Evolutionary conservation across 2,329 filamentous ascomycete species (phyloP), one percentile per base, ranked within the genome.

Genomic region (Fonsecaea pedrosoi): DNA sequence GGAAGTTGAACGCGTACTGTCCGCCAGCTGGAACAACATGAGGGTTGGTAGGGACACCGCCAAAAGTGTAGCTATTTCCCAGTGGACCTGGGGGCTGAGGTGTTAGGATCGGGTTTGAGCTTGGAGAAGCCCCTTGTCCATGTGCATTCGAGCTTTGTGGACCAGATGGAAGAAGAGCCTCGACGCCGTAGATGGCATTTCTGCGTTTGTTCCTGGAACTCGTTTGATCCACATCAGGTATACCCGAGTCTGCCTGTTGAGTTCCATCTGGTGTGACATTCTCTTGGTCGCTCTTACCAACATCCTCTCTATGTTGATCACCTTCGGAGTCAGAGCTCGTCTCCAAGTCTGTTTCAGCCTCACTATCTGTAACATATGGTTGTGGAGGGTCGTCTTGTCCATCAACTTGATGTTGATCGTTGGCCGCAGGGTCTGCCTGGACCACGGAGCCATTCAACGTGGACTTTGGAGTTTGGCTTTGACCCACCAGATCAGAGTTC

Each of bases 141-240:
- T 60, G 21, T 15, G 32, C 18, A 7, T 60, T 38, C 38, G 45
- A n/a, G n/a, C 40, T 42, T 13, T n/a, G 3, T n/a, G 40, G 48
- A 45, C 48, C 54, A 21, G 60, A 55, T 40, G 67, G 60, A 4
- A 63, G 63, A 37, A 69, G 67, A 63, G 60, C 54, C 10, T 66
- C 63, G 13, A 65, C 55, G 35, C 67, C 67, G 42, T 69, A 69
- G 34, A 69, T 66, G 42, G 45, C 67, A 15, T 66, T 45, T 62
- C 67, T 62, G 54, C 67, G 60, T 38, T 55, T 40, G 13, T 55
- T 35, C 40, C 54, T 63, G 37, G 35, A 34, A 18, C 10, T 42
- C 9, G 10, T 30, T 42, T 64, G 35, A 37, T 60, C 30, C 25
- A 25, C n/a, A 5, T 5, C n/a, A 7, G 35, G 7, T 34, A 25